phyloP scores from a whole-genome alignment of 2,329 filamentous ascomycete genomes.

The Arthrobotrys entomopaga region DNA sequence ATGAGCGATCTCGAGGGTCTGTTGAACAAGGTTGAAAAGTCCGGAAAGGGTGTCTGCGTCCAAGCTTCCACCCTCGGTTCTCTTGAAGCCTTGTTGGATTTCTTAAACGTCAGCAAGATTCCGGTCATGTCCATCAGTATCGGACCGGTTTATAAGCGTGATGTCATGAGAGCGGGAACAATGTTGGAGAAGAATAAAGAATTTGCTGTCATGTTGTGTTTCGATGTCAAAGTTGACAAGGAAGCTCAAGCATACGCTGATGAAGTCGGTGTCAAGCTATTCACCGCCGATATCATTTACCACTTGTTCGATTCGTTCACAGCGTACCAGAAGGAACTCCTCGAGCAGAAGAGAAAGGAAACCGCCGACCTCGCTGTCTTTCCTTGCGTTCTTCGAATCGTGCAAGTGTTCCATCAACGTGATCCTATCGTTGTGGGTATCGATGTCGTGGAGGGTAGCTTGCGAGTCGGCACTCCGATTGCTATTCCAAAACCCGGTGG shows the following conservation, averaged over 20 bases:
- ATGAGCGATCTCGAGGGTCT: constrained; percentile 92
- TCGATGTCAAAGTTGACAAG: constrained; percentile 99
- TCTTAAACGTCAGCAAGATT: constrained; percentile 95
- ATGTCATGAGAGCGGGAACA: constrained; percentile 90
- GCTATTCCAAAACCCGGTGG: constrained; percentile 86
- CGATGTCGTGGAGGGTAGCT: constrained; percentile 89
- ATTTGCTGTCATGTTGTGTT: constrained; percentile 95
- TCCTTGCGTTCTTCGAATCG: constrained; percentile 87
- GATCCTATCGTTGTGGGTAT: constrained; percentile 93
- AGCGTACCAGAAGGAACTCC: constrained; percentile 86
- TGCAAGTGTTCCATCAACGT: constrained; percentile 99
- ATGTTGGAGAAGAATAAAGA: constrained; percentile 55
- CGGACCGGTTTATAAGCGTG: constrained; percentile 96
- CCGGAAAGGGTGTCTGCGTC: constrained; percentile 92
- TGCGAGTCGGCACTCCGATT: constrained; percentile 88
- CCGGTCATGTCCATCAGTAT: constrained; percentile 97
- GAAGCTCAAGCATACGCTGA: constrained; percentile 91
- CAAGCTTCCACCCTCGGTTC: constrained; percentile 98
- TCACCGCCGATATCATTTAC: constrained; percentile 98
- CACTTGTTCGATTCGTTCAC: constrained; percentile 97
- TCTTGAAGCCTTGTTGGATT: constrained; percentile 93
- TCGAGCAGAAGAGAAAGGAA: constrained; percentile 94
- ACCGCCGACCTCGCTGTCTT: constrained; percentile 95
- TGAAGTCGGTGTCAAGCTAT: constrained; percentile 94
- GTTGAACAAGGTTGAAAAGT: constrained; percentile 89